These are phyloP conservation scores for Cudoniella acicularis DNA, from an alignment of 495 filamentous ascomycete species.

Conservation along the genomic window DNA sequence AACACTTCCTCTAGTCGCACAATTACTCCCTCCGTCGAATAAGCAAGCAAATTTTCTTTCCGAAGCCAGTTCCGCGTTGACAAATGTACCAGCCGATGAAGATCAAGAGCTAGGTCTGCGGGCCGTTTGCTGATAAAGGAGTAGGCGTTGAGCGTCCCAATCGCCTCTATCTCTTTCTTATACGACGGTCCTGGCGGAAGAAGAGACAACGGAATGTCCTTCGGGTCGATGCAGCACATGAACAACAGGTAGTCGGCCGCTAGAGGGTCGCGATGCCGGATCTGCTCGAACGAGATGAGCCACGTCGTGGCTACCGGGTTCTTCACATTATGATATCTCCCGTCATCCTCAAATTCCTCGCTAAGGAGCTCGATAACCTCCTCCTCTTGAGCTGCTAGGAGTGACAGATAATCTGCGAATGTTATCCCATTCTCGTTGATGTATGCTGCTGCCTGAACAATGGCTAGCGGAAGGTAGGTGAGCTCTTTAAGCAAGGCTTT, in stretches of 20 bases:
- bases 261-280: slow-evolving; percentile 31
- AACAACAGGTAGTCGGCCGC: slow-evolving; percentile 23
- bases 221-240: slow-evolving; percentile 17
- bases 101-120: slow-evolving; percentile 16
- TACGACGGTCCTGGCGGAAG: slow-evolving; percentile 8
- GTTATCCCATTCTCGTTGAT: too few relatives aligned
- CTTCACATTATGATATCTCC: too few relatives aligned
- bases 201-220: slow-evolving; percentile 17
- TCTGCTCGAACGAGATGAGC: slow-evolving; percentile 30
- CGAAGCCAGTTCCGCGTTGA: slow-evolving; percentile 39
- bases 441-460: too few relatives aligned
- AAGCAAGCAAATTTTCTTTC: slow-evolving; percentile 21
- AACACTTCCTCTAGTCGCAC: slow-evolving; percentile 29
- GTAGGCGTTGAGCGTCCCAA: too few relatives aligned
- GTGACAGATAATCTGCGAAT: slow-evolving; percentile 6
- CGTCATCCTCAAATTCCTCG: too few relatives aligned
- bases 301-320: slow-evolving; percentile 18
- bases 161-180: slow-evolving; percentile 22
- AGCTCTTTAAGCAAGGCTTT: slow-evolving; percentile 23
- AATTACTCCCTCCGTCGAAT: slow-evolving; percentile 31
- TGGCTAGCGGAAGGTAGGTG: slow-evolving; percentile 28
- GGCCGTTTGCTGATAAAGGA: slow-evolving; percentile 33
- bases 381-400: slow-evolving; percentile 20
- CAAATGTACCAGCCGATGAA: slow-evolving; percentile 47
- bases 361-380: slow-evolving; percentile 25